Conservation (phyloP, 345 rosid species). For the Pistacia integerrima region DNA sequence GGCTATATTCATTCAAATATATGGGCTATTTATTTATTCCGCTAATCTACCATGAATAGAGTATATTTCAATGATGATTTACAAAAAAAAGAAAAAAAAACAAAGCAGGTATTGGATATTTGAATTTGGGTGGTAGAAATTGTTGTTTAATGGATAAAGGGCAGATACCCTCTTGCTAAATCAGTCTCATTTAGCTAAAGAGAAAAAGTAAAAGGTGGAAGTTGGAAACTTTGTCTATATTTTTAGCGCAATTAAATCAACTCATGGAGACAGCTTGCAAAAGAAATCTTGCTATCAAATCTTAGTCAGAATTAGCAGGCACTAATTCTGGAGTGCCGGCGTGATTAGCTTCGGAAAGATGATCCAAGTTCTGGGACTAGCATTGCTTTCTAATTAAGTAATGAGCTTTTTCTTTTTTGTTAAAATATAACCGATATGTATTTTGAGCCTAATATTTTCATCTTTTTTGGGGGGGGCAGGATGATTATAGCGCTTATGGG, state of each 20-base stretch:
- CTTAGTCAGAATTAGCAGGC: background rate
- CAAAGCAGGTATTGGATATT: background rate
- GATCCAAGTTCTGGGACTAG: background rate
- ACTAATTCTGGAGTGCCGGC: background rate
- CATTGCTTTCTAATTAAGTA: constrained; percentile 9
- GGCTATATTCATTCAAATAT: background rate
- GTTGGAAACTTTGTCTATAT: background rate
- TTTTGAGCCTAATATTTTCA: background rate
- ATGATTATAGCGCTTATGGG: background rate
- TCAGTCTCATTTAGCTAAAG: background rate
- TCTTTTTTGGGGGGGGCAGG: background rate
- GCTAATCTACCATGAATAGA: constrained; percentile 10
- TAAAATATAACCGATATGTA: background rate
- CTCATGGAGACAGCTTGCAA: constrained; percentile 1
- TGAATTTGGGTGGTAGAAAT: background rate
- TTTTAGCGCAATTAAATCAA: background rate
- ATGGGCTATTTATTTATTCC: background rate
- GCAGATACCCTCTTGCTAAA: background rate
- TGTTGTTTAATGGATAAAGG: background rate
- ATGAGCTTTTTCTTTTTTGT: background rate
- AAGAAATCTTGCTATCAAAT: background rate
- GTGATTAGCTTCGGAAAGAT: background rate
- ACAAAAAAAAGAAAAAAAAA: too few species aligned
- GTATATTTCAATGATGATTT: constrained; percentile 5
- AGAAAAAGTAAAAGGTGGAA: background rate